Base-by-base conservation (phyloP, 2,329 filamentous ascomycete genomes). In the Tolypocladium pustulatum region DNA sequence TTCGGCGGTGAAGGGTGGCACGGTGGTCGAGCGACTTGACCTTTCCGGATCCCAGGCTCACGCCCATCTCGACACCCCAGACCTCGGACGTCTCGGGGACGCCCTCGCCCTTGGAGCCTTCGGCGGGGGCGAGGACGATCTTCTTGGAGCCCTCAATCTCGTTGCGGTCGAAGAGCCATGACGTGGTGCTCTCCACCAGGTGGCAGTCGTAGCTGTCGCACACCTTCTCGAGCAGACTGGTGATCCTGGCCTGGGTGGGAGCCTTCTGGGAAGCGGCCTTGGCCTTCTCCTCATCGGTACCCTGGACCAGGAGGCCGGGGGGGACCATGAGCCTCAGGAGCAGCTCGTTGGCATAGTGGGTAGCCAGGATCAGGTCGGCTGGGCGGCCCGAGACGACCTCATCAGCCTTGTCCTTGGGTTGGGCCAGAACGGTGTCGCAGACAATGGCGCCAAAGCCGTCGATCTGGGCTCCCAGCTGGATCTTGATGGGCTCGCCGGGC, bases 131-230 rank as follows among this genome's bases (percentile, higher is more conserved):
- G 59, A 99, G 80, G 65, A 99, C 94, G 70, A 99, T 96, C 85
- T 97, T 97, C 87, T 97, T 97, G 81, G 88, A 73, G 68, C 90
- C 89, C 80, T 99, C 94, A 64, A 99, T 97, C 76, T 99, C 94
- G 76, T 97, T 96, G 73, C 90, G 89, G 71, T 91, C 91, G 73
- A 99, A 97, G 61, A 91, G 78, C 92, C 94, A 99, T 70, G 90
- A 96, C 51, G 94, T 99, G 63, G 94, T 99, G 82, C 92, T 96
- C 83, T 99, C 94, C 59, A 99, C 91, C 32, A 97, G 78, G 73
- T 87, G 95, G 81, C 89, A 92, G 62, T 90, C 92, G 76, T 95
- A 99, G 67, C 84, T 82, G 79, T 95, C 91, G 71, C 87, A 89
- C 53, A 97, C 84, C 82, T 94, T 97, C 77, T 97, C 91, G 56